These are phyloP conservation scores for Euptelea pleiosperma DNA, from an alignment of 164 flowering plant genomes.

Conservation along the genomic window DNA sequence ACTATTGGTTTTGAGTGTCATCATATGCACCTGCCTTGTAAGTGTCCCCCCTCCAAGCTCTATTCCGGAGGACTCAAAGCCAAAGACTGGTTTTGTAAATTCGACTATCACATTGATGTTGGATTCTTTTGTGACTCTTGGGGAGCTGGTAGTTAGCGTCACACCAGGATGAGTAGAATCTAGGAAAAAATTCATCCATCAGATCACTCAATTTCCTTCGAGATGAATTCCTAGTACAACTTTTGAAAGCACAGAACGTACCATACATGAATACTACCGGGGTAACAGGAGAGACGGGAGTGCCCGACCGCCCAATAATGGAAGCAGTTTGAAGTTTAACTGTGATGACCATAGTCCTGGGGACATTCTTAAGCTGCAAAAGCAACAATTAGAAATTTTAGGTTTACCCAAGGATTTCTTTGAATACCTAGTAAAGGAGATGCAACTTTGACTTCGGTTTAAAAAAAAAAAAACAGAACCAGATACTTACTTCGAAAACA, in stretches of 20 bases:
- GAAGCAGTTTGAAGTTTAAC: slow-evolving; percentile 30
- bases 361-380: slow-evolving; percentile 43
- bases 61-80: slow-evolving; percentile 42
- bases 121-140: slow-evolving; percentile 31
- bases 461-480: not conserved
- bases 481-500: slow-evolving; percentile 36
- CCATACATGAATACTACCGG: slow-evolving; percentile 50
- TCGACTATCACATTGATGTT: slow-evolving; percentile 43
- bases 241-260: slow-evolving; percentile 14
- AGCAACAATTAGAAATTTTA: too few relatives aligned
- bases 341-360: slow-evolving; percentile 39
- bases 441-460: not conserved
- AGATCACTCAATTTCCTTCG: slow-evolving; percentile 5
- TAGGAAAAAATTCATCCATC: slow-evolving; percentile 20
- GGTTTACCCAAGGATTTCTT: not conserved
- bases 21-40: slow-evolving; percentile 61
- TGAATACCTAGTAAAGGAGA: not conserved
- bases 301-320: slow-evolving; percentile 44
- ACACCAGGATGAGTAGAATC: slow-evolving; percentile 46
- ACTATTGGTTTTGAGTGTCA: slow-evolving; percentile 4
- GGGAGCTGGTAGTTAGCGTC: slow-evolving; percentile 35
- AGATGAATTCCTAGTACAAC: not conserved
- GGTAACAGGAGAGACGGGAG: slow-evolving; percentile 35
- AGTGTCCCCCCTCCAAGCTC: slow-evolving; percentile 49
- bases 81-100: slow-evolving; percentile 61